Evolutionary conservation across 106 monocot species (phyloP), one percentile per base, ranked within the genome.

Genomic region (Allium fistulosum): DNA sequence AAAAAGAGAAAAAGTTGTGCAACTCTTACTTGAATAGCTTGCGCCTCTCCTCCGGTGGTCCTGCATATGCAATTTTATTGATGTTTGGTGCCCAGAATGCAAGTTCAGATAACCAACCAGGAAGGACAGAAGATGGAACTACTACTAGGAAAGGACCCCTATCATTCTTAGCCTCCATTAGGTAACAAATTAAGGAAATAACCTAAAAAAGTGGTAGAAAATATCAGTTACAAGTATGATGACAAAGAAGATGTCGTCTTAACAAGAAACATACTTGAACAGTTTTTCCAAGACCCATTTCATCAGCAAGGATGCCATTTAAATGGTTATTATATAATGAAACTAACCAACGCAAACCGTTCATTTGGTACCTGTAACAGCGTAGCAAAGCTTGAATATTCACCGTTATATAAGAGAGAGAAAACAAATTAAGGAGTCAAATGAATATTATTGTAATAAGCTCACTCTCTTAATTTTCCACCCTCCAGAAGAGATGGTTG

Each of bases 211-310:
- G 1, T 8, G 62, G 27, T 45, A 11, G 9, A 13, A 63, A 51
- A 50, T 49, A 45, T 50, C 51, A 53, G 48, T 52, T 57, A 47
- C n/a, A n/a, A 56, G 13, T 15, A 67, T 51, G 64, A 11, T 10
- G 46, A 81, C 51, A 15, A 48, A 46, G 17, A 50, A 13, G 48
- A 47, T 22, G 26, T 22, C 58, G 26, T 58, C 50, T 73, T 45
- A 48, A 49, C 56, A 71, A 10, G 57, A 64, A 48, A 12, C 71
- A 58, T 79, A 99, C 93, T 79, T 99, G 99, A 47, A 99, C 99
- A 65, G 99, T 99, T 90, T 99, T 99, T 10, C 99, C 99, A 79
- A 99, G 93, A 69, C 99, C 99, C 99, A 99, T 99, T 83, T 99
- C 99, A 90, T 99, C 99, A 46, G 99, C 99, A 71, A 99, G 87